Conservation (phyloP, 108 stramenopile species). For the Nannochloropsis oceanica region DNA sequence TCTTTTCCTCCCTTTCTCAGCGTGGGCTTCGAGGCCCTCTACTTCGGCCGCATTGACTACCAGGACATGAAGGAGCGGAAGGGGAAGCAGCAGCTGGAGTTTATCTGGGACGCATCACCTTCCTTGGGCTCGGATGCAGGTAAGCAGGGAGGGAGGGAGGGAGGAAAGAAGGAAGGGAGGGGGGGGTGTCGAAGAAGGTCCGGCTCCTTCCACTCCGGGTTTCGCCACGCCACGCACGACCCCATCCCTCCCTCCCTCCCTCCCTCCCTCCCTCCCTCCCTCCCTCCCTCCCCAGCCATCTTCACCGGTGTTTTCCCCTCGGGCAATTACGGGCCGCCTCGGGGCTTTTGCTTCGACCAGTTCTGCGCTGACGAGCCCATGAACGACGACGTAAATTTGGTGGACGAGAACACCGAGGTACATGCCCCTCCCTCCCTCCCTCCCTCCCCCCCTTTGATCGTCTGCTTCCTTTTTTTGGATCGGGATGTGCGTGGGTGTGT, state of each 20-base stretch:
- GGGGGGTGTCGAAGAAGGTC: not conserved
- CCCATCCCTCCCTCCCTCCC: not conserved
- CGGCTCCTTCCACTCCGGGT: not conserved
- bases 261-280: too few relatives aligned
- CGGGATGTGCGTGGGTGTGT: too few relatives aligned
- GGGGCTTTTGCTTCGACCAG: constrained; percentile 10
- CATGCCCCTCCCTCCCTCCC: too few relatives aligned
- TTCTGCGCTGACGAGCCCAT: constrained; percentile 39
- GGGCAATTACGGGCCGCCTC: constrained; percentile 16
- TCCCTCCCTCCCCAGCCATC: too few relatives aligned
- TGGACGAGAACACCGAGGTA: constrained; percentile 27
- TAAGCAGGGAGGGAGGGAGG: too few relatives aligned
- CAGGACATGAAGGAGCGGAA: constrained; percentile 59
- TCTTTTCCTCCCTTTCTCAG: too few relatives aligned
- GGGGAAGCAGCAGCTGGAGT: constrained; percentile 20
- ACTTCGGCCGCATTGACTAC: constrained; percentile 85
- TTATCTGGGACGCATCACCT: constrained; percentile 58
- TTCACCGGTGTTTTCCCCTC: constrained; percentile 14
- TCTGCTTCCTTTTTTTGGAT: too few relatives aligned
- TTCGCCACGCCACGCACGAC: not conserved
- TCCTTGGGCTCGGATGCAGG: too few relatives aligned
- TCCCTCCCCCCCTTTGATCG: too few relatives aligned
- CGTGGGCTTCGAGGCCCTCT: constrained; percentile 76
- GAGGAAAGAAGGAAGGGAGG: too few relatives aligned
- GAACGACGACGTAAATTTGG: constrained; percentile 30